Base-by-base conservation (phyloP, 192 early-diverging fungal species). In the Coemansia aciculifera region DNA sequence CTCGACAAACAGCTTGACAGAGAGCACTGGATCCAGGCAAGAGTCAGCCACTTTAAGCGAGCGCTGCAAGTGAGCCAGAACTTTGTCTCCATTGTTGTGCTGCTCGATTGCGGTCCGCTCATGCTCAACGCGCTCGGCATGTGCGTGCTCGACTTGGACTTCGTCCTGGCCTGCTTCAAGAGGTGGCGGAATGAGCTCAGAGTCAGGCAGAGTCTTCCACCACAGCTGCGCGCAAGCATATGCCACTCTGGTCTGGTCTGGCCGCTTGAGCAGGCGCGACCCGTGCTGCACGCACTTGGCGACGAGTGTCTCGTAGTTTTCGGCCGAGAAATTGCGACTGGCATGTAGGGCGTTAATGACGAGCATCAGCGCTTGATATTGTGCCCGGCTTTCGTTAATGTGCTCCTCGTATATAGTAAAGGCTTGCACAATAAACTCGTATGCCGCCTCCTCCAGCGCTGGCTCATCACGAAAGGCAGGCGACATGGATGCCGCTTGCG, bases 391-490 rank as follows among this genome's bases (percentile, higher is more conserved):
- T 60, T 98, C 97, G 36, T 91, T 93, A 62, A 98, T 93, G 27
- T 91, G 89, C 66, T 99, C 96, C 76, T 99, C 98, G 74, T 97
- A 99, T 54, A 95, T 89, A 1, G 93, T 97, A 62, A 99, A 92
- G 21, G 97, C 96, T 87, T 97, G 90, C 6, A 96, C 96, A 78
- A 98, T 89, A 80, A 98, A 96, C 78, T 99, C 98, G 79, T 98
- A 99, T 10, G 89, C 88, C n/a, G 94, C 85, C 66, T 98, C 97
- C 71, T 98, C 96, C 72, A 94, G 89, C 6, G 92, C 88, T 15
- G 87, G 85, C 73, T 94, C 92, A 27, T 62, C 73, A 57, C 77
- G 76, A 66, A 84, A 84, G 11, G 77, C 82, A 11, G 71, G 64
- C 17, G 76, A 70, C 54, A 74, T 71, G 62, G 95, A 90, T 11